Conservation (phyloP, 2,329 filamentous ascomycete genomes). For the Zasmidium citrigriseum region DNA sequence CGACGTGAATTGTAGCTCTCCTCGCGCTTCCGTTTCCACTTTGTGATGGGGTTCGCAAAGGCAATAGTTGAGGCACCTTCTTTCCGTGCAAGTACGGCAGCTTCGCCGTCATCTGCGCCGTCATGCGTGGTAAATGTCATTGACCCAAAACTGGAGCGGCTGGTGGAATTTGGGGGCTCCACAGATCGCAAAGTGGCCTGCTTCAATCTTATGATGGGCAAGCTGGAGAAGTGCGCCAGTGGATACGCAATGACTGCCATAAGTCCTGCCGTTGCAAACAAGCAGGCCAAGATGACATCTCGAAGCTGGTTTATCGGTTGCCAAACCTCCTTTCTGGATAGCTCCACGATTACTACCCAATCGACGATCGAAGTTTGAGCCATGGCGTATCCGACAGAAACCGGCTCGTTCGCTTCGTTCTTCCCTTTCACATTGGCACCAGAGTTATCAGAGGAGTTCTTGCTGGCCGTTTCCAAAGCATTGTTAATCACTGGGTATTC, state of each 20-base stretch:
- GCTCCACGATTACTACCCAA: conserved; percentile 82
- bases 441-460: conserved; percentile 58
- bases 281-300: conserved; percentile 77
- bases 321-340: conserved; percentile 72
- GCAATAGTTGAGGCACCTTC: conserved; percentile 43
- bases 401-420: conserved; percentile 69
- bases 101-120: conserved; percentile 47
- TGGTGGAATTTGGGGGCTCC: conserved; percentile 58
- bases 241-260: conserved; percentile 73
- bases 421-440: conserved; percentile 61
- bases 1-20: conserved; percentile 32
- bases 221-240: conserved; percentile 77
- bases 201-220: conserved; percentile 76
- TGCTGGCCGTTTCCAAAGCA: conserved; percentile 53
- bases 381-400: conserved; percentile 80
- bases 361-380: conserved; percentile 69
- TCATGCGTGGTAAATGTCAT: conserved; percentile 21
- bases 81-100: conserved; percentile 42
- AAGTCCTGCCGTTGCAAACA: conserved; percentile 75
- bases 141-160: conserved; percentile 42
- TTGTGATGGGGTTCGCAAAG: conserved; percentile 38
- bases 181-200: conserved; percentile 74
- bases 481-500: conserved; percentile 64
- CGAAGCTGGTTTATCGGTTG: conserved; percentile 73
- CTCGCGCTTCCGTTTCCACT: conserved; percentile 29